Conservation (phyloP, 371 early-diverging fungal genomes). For the Zychaea mexicana region DNA sequence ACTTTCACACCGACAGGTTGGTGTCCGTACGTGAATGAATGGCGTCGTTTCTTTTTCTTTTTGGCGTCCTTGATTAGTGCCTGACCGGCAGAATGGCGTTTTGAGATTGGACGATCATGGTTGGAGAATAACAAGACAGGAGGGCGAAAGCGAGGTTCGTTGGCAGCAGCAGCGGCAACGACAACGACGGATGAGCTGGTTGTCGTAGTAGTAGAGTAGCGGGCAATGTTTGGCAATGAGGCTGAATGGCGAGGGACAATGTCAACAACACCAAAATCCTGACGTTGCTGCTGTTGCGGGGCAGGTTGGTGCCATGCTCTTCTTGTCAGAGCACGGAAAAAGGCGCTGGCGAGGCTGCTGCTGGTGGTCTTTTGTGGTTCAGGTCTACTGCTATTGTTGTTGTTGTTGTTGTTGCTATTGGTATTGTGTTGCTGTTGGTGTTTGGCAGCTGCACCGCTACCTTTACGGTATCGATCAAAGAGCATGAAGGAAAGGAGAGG, state of each 20-base stretch:
- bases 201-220: constrained; percentile 7
- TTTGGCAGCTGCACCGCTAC: no score
- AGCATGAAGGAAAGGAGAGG: constrained; percentile 6
- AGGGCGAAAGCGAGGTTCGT: constrained; percentile 1
- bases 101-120: neutral
- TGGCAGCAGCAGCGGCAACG: no score
- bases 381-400: neutral
- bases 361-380: constrained; percentile 9
- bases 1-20: constrained; percentile 2
- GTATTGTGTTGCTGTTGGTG: neutral
- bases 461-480: constrained; percentile 8
- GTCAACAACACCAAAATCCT: constrained; percentile 19
- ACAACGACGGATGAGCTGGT: neutral
- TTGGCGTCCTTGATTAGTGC: neutral
- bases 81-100: constrained; percentile 6
- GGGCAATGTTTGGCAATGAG: constrained; percentile 41
- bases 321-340: constrained; percentile 31
- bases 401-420: neutral
- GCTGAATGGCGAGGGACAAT: constrained; percentile 36
- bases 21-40: constrained; percentile 14
- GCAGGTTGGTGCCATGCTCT: constrained; percentile 18
- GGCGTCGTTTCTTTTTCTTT: constrained; percentile 7
- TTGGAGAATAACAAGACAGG: neutral
- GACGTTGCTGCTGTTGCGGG: constrained; percentile 8
- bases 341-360: constrained; percentile 28